Evolutionary conservation across 176 grass and related monocot species (phyloP), one percentile per base, ranked within the genome.

Genomic region (Oryza australiensis): DNA sequence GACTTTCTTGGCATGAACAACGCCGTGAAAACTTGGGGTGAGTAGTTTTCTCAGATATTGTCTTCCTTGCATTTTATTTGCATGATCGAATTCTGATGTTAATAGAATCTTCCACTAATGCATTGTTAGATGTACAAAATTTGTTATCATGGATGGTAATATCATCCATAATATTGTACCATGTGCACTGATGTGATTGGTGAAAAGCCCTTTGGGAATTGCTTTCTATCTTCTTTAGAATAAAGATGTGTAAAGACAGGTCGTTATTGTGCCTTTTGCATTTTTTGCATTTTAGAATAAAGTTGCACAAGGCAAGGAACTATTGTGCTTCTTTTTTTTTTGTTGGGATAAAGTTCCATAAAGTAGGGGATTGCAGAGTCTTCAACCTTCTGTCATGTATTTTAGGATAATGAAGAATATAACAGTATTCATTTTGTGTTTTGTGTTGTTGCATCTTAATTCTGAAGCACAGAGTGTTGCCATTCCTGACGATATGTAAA

Each of bases 1-100:
- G 94, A 12, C 80, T 97, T 48, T 94, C 92, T 53, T 97, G 94
- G 94, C 94, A 97, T 62, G 90, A 97, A 84, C 92, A 94, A 48
- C 92, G 92, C 11, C 88, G 83, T 33, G 84, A 90, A 62, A 82
- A 68, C 68, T 78, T 97, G 27, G 92, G 94, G 94, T 97, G 64
- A 51, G 92, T 80, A 26, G 13, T 68, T 72, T 66, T 15, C 18
- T 26, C 38, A 1, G 27, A 34, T 70, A 2, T 70, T 45, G 38
- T 67, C 62, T 55, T 59, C 2, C 18, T 43, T 76, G 27, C 70
- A 53, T 81, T 27, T 27, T 64, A 71, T 27, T 35, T 46, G 28
- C 73, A 77, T 62, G 62, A 9, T 37, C 45, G 59, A 82, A 77
- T 57, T 83, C 22, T 23, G 18, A 59, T 46, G 75, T 33, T 82